A percentile compares a stretch with the other conserved stretches of the same genome.
phyloP scores from a whole-genome alignment of 2,329 filamentous ascomycete genomes.

The Venturia asperata region DNA sequence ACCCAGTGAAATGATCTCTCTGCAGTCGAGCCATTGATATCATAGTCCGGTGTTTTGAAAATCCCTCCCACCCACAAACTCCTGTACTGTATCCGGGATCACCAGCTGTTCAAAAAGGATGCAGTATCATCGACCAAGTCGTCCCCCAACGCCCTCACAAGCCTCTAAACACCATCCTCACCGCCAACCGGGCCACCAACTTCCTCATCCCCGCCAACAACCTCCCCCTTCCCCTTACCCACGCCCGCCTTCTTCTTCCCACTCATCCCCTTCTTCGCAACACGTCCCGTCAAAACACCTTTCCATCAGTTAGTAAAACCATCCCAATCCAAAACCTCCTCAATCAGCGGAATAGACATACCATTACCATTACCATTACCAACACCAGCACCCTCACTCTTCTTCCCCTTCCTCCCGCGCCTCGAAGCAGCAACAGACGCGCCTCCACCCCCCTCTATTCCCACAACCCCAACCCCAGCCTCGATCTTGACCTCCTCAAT shows the following conservation, averaged over 20 bases:
- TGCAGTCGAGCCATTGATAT: neutral
- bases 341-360: neutral
- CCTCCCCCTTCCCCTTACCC: neutral
- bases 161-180: neutral
- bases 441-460: neutral
- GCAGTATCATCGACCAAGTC: neutral
- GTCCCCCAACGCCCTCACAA: neutral
- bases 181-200: neutral
- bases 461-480: neutral
- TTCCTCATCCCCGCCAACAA: neutral
- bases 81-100: neutral
- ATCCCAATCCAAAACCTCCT: neutral
- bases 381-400: neutral
- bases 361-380: neutral
- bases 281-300: slow-evolving; percentile 2
- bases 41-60: neutral
- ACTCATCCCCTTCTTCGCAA: neutral
- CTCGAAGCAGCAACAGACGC: neutral
- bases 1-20: neutral
- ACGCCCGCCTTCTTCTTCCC: neutral
- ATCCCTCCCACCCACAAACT: neutral
- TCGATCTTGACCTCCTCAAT: slow-evolving; percentile 29
- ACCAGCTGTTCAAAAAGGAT: neutral
- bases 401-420: neutral
- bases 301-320: neutral